Evolutionary conservation across 768 basidiomycete species (phyloP), one percentile per base, ranked within the genome.

Genomic region (Hericium coralloides): DNA sequence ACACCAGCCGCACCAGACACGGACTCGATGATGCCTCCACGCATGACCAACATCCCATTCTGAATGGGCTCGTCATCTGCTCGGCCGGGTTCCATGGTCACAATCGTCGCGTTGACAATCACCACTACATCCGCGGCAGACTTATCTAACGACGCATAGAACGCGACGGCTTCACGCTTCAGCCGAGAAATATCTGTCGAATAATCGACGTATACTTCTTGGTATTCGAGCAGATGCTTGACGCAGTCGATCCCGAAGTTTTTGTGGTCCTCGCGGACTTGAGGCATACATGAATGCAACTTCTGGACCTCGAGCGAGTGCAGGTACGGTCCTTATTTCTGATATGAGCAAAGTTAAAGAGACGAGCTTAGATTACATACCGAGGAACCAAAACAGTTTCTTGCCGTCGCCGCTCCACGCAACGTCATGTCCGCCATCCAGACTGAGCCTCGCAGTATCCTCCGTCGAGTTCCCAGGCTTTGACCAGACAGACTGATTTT

Each of bases 361-460:
- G 3, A 26, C 25, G 25, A 26, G 25, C 25, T 3, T 26, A 15
- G n/a, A 45, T 3, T 4, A 15, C 43, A 45, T 45, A 86, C 87
- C 87, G 31, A 89, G 74, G 68, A 89, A 79, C 87, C 87, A 89
- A 59, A 87, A 85, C 37, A 89, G 55, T 36, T 72, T 81, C 55
- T 75, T 79, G 17, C 87, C 87, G 65, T 88, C 83, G 12, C 76
- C 64, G 37, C 79, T 84, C 72, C 79, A 83, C 2, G 80, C 75
- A 38, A 89, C 66, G 64, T 84, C 84, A 62, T 89, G 87, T 0
- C 86, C 87, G 17, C 87, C 87, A 66, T 89, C 85, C 60, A 86
- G 63, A 63, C 87, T 88, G 57, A 89, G 57, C 37, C 87, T 76
- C 3, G 76, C 76, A 56, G 88, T 65, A 2, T 20, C 43, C 2